Evolutionary conservation across 805 yeast genomes (phyloP).

Genomic region (Kluyveromyces starmeri): DNA sequence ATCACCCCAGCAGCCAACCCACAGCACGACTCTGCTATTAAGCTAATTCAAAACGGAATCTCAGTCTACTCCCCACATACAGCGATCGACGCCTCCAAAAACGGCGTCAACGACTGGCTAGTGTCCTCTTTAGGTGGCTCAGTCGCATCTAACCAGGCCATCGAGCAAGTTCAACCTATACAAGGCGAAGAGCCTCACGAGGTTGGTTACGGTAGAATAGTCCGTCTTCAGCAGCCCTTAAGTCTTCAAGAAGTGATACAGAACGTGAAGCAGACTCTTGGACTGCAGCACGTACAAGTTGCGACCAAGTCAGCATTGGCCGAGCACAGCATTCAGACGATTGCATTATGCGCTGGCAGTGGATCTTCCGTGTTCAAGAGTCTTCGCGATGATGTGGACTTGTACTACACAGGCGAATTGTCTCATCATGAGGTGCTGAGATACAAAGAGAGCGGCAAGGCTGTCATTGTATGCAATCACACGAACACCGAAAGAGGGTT

Average conservation of each 20-base stretch:
- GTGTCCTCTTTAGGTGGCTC: constrained; percentile 44
- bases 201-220: constrained; percentile 79
- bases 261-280: constrained; percentile 45
- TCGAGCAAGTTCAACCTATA: constrained; percentile 25
- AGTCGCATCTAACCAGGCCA: constrained; percentile 14
- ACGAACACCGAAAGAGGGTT: constrained; percentile 91
- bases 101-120: constrained; percentile 95
- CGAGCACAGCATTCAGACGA: constrained; percentile 34
- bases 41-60: constrained; percentile 65
- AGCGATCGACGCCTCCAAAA: constrained; percentile 82
- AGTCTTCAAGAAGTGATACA: constrained; percentile 37
- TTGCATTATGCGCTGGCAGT: constrained; percentile 94
- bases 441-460: constrained; percentile 59
- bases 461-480: constrained; percentile 77
- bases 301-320: constrained; percentile 32
- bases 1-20: constrained; percentile 55
- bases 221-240: constrained; percentile 38
- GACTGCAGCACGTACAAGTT: constrained; percentile 52
- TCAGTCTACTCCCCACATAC: constrained; percentile 95
- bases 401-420: constrained; percentile 84
- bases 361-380: constrained; percentile 67
- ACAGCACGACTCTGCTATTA: constrained; percentile 71
- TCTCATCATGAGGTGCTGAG: constrained; percentile 86
- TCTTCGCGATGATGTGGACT: constrained; percentile 45
- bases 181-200: constrained; percentile 28